These are phyloP conservation scores for Lindgomyces ingoldianus DNA, from an alignment of 495 filamentous ascomycete species.

Conservation along the genomic window DNA sequence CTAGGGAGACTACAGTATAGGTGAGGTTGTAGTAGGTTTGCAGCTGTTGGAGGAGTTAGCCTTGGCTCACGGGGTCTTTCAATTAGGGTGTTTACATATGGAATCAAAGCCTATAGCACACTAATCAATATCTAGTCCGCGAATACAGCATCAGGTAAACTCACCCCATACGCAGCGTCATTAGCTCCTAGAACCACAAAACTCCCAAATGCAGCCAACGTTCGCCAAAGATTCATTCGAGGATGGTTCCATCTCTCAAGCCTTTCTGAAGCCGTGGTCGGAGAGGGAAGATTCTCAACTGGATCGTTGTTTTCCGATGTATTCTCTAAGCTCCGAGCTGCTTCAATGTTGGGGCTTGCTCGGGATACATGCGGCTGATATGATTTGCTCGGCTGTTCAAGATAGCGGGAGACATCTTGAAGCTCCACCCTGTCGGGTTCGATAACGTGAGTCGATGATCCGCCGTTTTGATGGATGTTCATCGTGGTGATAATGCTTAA, in stretches of 20 bases:
- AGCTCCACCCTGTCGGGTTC: conserved; percentile 22
- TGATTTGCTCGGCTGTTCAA: conserved; percentile 5
- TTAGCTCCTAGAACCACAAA: conserved; percentile 82
- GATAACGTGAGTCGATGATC: conserved; percentile 38
- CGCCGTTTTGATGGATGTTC: conserved; percentile 30
- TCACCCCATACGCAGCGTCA: conserved; percentile 78
- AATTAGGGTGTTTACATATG: conserved; percentile 40
- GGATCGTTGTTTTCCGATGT: conserved; percentile 29
- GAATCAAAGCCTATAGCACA: conserved; percentile 60
- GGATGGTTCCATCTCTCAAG: conserved; percentile 70
- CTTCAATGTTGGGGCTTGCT: conserved; percentile 11
- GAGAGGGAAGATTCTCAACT: conserved; percentile 46
- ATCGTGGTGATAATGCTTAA: neutral
- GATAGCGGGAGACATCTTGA: conserved; percentile 21
- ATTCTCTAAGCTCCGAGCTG: neutral
- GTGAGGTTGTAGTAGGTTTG: conserved; percentile 60
- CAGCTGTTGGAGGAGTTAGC: conserved; percentile 48
- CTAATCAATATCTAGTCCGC: too few species aligned
- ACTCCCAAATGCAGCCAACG: conserved; percentile 65
- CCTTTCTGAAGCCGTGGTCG: conserved; percentile 39
- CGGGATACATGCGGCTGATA: neutral
- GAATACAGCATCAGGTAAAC: conserved; percentile 39
- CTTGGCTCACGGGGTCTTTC: neutral
- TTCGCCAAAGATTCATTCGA: conserved; percentile 63
- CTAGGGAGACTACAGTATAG: conserved; percentile 62